Conservation (phyloP, 2,329 filamentous ascomycete genomes). For the Ophiostoma sp. region DNA sequence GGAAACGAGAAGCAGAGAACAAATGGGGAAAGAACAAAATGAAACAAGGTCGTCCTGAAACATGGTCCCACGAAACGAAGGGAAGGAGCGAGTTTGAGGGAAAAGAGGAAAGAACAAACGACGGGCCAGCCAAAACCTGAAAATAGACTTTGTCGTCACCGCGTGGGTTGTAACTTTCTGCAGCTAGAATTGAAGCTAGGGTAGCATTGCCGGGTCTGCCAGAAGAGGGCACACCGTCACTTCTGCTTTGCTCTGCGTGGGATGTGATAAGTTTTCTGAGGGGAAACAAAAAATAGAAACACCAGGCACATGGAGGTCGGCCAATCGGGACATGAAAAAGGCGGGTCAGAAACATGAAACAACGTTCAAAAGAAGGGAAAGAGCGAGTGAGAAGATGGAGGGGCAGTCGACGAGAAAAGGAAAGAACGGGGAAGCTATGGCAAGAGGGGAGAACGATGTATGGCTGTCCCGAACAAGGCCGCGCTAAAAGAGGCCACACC, state of each 20-base stretch:
- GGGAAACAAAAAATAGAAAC: slow-evolving; percentile 12
- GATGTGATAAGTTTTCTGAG: not conserved
- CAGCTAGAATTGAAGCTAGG: not conserved
- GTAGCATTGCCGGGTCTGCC: slow-evolving; percentile 8
- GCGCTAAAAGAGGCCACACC: not conserved
- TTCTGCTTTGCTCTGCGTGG: not conserved
- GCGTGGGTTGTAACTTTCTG: not conserved
- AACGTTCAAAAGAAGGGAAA: not conserved
- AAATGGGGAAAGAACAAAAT: slow-evolving; percentile 9
- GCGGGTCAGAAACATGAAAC: slow-evolving; percentile 15
- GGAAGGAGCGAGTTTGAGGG: not conserved
- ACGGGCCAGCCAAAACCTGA: not conserved
- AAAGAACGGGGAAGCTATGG: slow-evolving; percentile 6
- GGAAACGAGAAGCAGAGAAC: not conserved
- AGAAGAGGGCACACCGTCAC: slow-evolving; percentile 2
- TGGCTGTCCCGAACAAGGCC: not conserved
- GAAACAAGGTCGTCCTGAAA: slow-evolving; percentile 11
- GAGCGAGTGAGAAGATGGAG: not conserved
- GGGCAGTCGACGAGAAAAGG: not conserved
- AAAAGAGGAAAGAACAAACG: slow-evolving; percentile 6
- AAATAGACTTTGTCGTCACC: slow-evolving; percentile 18
- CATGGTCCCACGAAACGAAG: slow-evolving; percentile 16
- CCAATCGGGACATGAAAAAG: slow-evolving; percentile 18
- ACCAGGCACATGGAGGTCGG: not conserved
- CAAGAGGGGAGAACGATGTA: slow-evolving; percentile 4